Base-by-base conservation (phyloP, 371 early-diverging fungal species). In the Syncephalastrum monosporum region DNA sequence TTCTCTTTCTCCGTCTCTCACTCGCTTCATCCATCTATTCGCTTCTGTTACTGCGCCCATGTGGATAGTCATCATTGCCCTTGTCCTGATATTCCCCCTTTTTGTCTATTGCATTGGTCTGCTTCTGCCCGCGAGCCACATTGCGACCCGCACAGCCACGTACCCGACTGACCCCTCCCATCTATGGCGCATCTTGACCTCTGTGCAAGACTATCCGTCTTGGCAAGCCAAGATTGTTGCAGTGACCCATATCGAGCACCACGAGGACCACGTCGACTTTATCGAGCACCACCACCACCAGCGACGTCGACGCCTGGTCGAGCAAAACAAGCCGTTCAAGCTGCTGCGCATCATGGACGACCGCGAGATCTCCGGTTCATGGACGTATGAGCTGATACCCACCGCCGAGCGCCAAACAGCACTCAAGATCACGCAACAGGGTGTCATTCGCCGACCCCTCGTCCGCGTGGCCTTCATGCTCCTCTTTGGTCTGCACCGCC, bases 331-430 rank as follows among this genome's bases (percentile, higher is more conserved):
- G 12, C 56, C 53, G 45, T 47, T 51, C 3, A 72, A 64, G 17
- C 29, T 78, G 10, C 21, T 78, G 16, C 53, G 75, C 27, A 69
- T 78, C n/a, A 42, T 78, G n/a, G 70, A 78, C 54, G 75, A 63
- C 23, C 62, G 52, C 15, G 56, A 55, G 6, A 58, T 63, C 42
- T 58, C 64, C 1, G 64, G 64, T 7, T 63, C 64, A 17, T 63
- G 64, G 64, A 63, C 64, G 8, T 63, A 55, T 55, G 64, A 63
- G 27, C 33, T 63, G 5, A 38, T n/a, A 4, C 15, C 38, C 41
- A 53, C 14, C 12, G 45, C 43, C 19, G 53, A 59, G 15, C 7
- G 33, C 25, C 25, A 25, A 17, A 43, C 42, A 12, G 17, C 41
- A 6, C 56, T 58, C 33, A 65, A 66, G 42, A 70, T 77, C 17